Conservation (phyloP, 75 land plant genomes). For the Adiantum capillusveneris region DNA sequence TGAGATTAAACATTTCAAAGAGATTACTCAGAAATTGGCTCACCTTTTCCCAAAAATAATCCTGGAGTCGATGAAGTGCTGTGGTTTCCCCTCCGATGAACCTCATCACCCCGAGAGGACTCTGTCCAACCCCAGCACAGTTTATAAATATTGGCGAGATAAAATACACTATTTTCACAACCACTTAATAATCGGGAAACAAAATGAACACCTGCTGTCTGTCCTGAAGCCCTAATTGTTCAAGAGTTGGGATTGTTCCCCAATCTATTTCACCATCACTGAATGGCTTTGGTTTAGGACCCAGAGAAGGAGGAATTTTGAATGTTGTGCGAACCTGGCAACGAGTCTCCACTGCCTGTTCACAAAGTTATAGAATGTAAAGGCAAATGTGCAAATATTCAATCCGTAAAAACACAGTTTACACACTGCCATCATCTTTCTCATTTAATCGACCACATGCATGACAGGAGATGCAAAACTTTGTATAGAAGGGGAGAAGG, state of each 20-base stretch:
- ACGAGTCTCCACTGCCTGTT: conserved; percentile 78
- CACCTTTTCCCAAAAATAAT: conserved; percentile 96
- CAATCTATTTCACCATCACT: conserved; percentile 43
- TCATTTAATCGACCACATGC: too few species aligned
- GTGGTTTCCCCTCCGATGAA: conserved; percentile 91
- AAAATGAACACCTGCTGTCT: conserved; percentile 41
- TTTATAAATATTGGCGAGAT: too few species aligned
- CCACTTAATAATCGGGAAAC: too few species aligned
- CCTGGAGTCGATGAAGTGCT: conserved; percentile 67
- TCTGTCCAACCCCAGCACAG: conserved; percentile 29
- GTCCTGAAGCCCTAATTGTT: conserved; percentile 42
- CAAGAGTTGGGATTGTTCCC: conserved; percentile 65
- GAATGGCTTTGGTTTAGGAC: conserved; percentile 46
- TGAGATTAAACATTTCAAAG: not conserved
- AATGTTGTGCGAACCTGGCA: conserved; percentile 46
- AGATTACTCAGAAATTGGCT: not conserved
- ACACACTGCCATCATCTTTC: too few species aligned
- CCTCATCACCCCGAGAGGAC: conserved; percentile 45
- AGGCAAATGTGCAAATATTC: too few species aligned
- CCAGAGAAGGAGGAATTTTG: conserved; percentile 54
- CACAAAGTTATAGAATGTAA: not conserved
- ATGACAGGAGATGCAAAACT: too few species aligned
- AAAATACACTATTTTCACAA: too few species aligned
- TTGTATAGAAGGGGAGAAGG: not conserved
- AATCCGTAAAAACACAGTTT: too few species aligned